These are phyloP conservation scores for Chiua virens DNA, from an alignment of 768 basidiomycete genomes.

Conservation along the genomic window DNA sequence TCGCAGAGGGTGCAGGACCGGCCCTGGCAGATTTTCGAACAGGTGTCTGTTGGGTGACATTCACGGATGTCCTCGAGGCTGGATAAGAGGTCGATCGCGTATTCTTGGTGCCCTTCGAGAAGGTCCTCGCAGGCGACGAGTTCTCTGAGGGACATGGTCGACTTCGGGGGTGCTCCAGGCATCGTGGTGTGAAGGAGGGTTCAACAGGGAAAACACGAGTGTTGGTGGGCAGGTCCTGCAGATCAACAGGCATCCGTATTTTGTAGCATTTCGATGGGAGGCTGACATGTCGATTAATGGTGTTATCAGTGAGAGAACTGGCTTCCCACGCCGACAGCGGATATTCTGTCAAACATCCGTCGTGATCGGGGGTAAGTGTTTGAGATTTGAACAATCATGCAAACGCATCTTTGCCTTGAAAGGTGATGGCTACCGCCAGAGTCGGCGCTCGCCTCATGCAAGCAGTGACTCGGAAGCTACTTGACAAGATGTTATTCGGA, in stretches of 20 bases:
- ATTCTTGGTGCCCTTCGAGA: conserved; percentile 9
- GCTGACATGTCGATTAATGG: conserved; percentile 7
- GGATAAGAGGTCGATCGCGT: conserved; percentile 11
- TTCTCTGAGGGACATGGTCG: conserved; percentile 13
- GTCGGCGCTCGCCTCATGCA: too few species aligned
- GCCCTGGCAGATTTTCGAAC: background rate
- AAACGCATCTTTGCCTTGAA: too few species aligned
- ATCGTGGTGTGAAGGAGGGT: background rate
- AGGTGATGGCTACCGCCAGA: too few species aligned
- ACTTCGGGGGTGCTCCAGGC: background rate
- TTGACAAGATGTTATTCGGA: too few species aligned
- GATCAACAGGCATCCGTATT: background rate
- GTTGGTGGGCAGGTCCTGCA: background rate
- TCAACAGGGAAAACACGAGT: background rate
- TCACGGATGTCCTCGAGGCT: conserved; percentile 1
- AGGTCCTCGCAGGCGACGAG: conserved; percentile 13
- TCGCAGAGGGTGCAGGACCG: conserved; percentile 12
- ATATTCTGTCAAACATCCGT: too few species aligned
- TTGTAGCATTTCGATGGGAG: conserved; percentile 7
- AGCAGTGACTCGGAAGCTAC: too few species aligned
- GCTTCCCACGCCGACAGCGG: too few species aligned
- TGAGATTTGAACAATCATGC: too few species aligned
- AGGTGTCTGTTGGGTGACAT: background rate
- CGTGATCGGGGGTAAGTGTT: too few species aligned
- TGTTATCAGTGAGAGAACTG: too few species aligned